A percentile compares a stretch with the other conserved stretches of the same genome.
Evolutionary conservation across 2,329 filamentous ascomycete genomes (phyloP).

Genomic region (Tolypocladium ophioglossoides): DNA sequence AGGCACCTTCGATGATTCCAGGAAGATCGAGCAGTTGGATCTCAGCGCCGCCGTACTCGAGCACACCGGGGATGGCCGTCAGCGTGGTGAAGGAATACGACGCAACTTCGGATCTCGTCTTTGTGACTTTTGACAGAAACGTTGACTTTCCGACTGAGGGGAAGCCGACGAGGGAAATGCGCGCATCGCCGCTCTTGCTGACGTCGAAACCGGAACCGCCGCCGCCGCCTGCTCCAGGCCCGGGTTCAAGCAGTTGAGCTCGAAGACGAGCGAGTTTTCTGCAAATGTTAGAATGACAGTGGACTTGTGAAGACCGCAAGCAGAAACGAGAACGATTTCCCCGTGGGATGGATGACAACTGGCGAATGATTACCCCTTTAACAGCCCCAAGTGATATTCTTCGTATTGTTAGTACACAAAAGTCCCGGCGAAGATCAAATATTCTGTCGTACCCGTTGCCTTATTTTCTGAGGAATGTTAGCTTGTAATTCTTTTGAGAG

Average conservation of each 20-base stretch:
- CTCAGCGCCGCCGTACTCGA: constrained; percentile 95
- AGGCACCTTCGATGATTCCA: constrained; percentile 94
- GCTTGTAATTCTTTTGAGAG: constrained; percentile 4
- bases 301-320: background rate
- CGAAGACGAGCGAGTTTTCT: constrained; percentile 94
- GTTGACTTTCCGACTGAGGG: constrained; percentile 98
- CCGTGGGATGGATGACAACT: background rate
- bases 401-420: constrained; percentile 7
- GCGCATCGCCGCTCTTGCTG: constrained; percentile 89
- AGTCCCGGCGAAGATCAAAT: too few relatives aligned
- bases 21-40: constrained; percentile 97
- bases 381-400: constrained; percentile 97
- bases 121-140: constrained; percentile 97
- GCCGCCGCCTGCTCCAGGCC: constrained; percentile 64
- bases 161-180: constrained; percentile 96
- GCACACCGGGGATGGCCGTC: constrained; percentile 91
- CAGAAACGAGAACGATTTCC: background rate
- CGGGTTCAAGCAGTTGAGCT: constrained; percentile 88
- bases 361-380: constrained; percentile 72
- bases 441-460: constrained; percentile 67
- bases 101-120: constrained; percentile 91
- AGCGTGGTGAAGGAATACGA: constrained; percentile 96
- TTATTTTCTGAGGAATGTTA: constrained; percentile 69
- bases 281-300: constrained; percentile 5
- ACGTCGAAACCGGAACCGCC: constrained; percentile 85